phyloP scores from a whole-genome alignment of 2,329 filamentous ascomycete species.

The Sporothrix phasma region DNA sequence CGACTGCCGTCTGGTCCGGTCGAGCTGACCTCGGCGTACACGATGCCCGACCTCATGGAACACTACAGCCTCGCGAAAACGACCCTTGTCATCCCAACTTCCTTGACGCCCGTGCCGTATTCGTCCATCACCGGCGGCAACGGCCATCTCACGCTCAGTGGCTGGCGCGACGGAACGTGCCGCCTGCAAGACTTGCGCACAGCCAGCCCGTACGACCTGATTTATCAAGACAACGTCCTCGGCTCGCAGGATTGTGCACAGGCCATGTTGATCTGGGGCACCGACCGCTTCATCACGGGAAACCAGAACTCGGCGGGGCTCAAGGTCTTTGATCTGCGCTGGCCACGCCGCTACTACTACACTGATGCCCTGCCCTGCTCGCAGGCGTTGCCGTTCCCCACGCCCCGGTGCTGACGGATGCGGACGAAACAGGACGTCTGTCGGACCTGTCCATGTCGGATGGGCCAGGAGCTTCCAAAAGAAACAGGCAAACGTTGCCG shows the following conservation, averaged over 20 bases:
- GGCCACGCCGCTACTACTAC: conserved; percentile 38
- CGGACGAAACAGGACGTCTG: neutral
- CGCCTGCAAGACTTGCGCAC: conserved; percentile 42
- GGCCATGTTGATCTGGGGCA: conserved; percentile 39
- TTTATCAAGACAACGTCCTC: conserved; percentile 46
- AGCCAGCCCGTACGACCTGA: conserved; percentile 34
- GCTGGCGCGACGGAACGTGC: conserved; percentile 45
- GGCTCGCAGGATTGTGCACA: conserved; percentile 34
- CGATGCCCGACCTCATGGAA: conserved; percentile 17
- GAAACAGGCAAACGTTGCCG: neutral
- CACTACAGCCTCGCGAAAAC: conserved; percentile 22
- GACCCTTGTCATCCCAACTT: conserved; percentile 26
- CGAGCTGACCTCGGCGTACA: conserved; percentile 26
- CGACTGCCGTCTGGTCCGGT: conserved; percentile 37
- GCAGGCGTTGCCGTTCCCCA: conserved; percentile 27
- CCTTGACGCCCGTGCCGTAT: conserved; percentile 36
- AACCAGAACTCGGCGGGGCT: conserved; percentile 34
- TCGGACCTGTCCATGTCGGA: neutral
- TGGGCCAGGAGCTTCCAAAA: too few relatives aligned
- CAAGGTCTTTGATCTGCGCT: conserved; percentile 46
- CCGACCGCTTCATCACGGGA: conserved; percentile 42
- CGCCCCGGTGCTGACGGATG: conserved; percentile 21
- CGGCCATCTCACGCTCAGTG: conserved; percentile 34
- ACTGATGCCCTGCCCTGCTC: conserved; percentile 39
- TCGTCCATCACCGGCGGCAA: conserved; percentile 24